These are phyloP conservation scores for Monosporascus sp. DNA, from an alignment of 2,329 filamentous ascomycete genomes.

Conservation along the genomic window DNA sequence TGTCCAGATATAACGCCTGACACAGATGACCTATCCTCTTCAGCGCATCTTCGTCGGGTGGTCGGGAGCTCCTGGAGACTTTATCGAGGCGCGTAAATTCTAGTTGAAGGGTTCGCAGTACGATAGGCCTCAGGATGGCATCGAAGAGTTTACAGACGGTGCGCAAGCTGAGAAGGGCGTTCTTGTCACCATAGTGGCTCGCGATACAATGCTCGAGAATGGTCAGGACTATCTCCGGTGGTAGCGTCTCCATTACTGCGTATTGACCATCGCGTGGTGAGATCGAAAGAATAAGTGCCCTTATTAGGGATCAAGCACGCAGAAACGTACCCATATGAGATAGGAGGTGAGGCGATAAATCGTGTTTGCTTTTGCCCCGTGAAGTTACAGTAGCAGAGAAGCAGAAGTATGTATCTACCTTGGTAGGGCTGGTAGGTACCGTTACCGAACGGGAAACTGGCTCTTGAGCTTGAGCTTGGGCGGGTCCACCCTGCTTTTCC, in stretches of 20 bases:
- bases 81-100: constrained; percentile 44
- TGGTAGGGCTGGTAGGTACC: no score
- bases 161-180: constrained; percentile 37
- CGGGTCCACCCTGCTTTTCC: neutral
- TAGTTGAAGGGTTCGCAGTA: constrained; percentile 42
- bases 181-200: constrained; percentile 35
- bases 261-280: no score
- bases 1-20: constrained; percentile 44
- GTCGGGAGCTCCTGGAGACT: constrained; percentile 22
- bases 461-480: neutral
- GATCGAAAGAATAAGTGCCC: no score
- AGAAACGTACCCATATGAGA: no score
- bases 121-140: constrained; percentile 37
- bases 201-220: constrained; percentile 39
- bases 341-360: no score
- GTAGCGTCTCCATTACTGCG: constrained; percentile 39
- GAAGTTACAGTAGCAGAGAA: no score
- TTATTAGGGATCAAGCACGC: no score
- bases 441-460: no score
- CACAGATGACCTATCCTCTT: constrained; percentile 41
- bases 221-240: constrained; percentile 40
- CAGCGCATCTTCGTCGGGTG: constrained; percentile 34
- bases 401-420: no score
- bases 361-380: no score
- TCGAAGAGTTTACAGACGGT: constrained; percentile 46